Evolutionary conservation across 208 protist genomes (phyloP).

Genomic region (Porcisia hertigi): DNA sequence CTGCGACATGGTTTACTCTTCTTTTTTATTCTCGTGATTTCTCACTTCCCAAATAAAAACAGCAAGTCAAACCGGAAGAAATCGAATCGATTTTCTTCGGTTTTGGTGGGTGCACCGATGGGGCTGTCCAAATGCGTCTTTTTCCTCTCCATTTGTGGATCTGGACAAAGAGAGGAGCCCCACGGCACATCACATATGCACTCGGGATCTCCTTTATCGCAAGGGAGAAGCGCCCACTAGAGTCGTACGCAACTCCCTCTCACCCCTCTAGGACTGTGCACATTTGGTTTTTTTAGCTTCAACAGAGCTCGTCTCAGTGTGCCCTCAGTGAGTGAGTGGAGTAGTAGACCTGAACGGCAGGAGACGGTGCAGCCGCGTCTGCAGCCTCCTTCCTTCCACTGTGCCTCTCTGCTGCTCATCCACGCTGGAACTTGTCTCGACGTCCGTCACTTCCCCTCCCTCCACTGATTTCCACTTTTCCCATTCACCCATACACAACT

Average conservation of each 20-base stretch:
- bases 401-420: not conserved
- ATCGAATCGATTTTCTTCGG: not conserved
- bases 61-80: not conserved
- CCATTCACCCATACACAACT: not conserved
- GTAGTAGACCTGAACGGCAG: not conserved
- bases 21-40: slow-evolving; percentile 25
- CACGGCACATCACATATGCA: not conserved
- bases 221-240: too few species aligned
- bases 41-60: not conserved
- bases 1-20: slow-evolving; percentile 18
- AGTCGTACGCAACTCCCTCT: not conserved
- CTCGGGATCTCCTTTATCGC: too few species aligned
- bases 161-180: not conserved
- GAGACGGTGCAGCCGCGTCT: not conserved
- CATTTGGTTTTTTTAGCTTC: not conserved
- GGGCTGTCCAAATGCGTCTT: not conserved
- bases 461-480: not conserved
- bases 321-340: not conserved
- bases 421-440: not conserved
- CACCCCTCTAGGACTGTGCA: not conserved
- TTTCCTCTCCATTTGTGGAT: not conserved
- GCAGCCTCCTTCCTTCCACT: not conserved
- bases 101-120: not conserved
- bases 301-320: not conserved
- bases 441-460: not conserved